Percentiles rank a stretch among this genome's conserved stretches.
Conservation (phyloP, 805 yeast genomes). For the Pichia manshurica region DNA sequence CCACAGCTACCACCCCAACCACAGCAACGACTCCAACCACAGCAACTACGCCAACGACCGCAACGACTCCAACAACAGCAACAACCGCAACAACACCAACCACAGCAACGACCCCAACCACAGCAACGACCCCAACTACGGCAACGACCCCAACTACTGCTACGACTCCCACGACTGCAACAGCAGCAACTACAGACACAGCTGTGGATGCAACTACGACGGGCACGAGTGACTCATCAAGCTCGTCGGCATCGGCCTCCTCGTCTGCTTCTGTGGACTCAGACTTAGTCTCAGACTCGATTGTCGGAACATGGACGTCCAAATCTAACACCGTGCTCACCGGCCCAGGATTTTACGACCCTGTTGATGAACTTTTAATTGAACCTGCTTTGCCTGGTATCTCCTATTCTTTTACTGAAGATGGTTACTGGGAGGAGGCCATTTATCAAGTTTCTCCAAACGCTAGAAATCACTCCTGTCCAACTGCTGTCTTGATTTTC, state of each 20-base stretch:
- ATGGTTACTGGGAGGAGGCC: conserved; percentile 90
- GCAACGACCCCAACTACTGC: conserved; percentile 15
- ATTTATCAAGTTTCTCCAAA: conserved; percentile 70
- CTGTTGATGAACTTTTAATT: conserved; percentile 86
- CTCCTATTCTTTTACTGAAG: conserved; percentile 85
- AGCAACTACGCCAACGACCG: conserved; percentile 12
- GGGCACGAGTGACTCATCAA: conserved; percentile 1
- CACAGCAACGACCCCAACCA: conserved; percentile 9
- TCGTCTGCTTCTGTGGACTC: conserved; percentile 10
- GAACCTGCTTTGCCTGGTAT: conserved; percentile 97
- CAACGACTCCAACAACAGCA: conserved; percentile 4
- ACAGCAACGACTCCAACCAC: conserved; percentile 12
- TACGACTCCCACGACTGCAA: conserved; percentile 16
- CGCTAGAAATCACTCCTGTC: conserved; percentile 71
- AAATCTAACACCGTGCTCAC: conserved; percentile 93
- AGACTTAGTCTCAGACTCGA: conserved; percentile 10
- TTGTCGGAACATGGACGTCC: conserved; percentile 93
- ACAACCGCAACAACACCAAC: conserved; percentile 2
- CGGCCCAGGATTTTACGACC: conserved; percentile 95
- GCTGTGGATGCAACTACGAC: conserved; percentile 13
- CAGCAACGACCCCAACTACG: conserved; percentile 5
- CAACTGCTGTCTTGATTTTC: conserved; percentile 72
- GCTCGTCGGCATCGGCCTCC: not conserved
- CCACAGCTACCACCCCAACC: conserved; percentile 12
- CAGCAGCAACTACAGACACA: conserved; percentile 13